Percentiles rank a stretch among this genome's conserved stretches.
phyloP scores from a whole-genome alignment of 2,329 filamentous ascomycete genomes.

The Fragosphaeria purpurea region DNA sequence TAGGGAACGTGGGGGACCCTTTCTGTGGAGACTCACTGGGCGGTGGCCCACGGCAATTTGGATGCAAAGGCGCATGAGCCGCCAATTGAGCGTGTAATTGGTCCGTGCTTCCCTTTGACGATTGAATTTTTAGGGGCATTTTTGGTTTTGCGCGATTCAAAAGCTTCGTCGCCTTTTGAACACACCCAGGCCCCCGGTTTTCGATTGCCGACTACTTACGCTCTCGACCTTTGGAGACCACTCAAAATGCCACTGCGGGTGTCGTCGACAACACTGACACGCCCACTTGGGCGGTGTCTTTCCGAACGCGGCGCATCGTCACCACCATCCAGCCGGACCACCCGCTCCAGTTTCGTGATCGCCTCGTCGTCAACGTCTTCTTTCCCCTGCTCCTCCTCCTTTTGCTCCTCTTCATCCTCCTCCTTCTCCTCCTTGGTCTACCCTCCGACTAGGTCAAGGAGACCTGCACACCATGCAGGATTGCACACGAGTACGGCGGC shows the following conservation, averaged over 20 bases:
- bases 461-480: neutral
- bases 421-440: neutral
- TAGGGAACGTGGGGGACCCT: neutral
- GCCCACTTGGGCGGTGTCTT: slow-evolving; percentile 8
- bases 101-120: neutral
- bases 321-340: neutral
- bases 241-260: slow-evolving; percentile 7
- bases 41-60: slow-evolving; percentile 11
- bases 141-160: neutral
- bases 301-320: slow-evolving; percentile 3
- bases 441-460: neutral
- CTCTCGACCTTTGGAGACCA: neutral
- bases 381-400: neutral
- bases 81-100: neutral
- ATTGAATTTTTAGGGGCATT: slow-evolving; percentile 5
- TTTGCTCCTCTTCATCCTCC: neutral
- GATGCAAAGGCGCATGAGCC: neutral
- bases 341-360: neutral
- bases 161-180: slow-evolving; percentile 1
- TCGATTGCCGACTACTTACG: neutral
- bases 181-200: neutral
- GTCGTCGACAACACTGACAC: neutral
- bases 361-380: neutral
- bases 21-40: neutral
- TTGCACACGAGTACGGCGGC: slow-evolving; percentile 5